Evolutionary conservation across 2,329 filamentous ascomycete species (phyloP).

Genomic region (Metarhizium sp.): DNA sequence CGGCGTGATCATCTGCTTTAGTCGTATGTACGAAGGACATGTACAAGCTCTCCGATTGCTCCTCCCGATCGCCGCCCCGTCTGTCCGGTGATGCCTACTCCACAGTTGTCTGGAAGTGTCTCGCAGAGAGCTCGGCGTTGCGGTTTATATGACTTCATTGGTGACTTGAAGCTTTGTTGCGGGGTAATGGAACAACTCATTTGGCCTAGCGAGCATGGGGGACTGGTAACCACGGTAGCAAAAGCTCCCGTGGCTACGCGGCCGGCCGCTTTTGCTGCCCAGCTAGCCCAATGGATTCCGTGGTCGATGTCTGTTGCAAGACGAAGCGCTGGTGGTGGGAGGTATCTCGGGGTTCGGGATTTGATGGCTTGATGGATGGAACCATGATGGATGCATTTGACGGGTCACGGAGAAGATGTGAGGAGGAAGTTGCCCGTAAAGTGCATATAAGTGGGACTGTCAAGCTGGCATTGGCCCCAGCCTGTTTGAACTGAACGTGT

Average conservation of each 20-base stretch:
- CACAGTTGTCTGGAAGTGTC: constrained; percentile 1
- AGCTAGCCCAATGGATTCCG: not conserved
- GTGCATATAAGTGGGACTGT: not conserved
- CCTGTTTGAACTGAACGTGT: not conserved
- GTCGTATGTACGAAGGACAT: not conserved
- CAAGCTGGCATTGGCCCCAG: not conserved
- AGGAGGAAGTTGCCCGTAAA: too few relatives aligned
- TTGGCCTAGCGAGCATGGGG: not conserved
- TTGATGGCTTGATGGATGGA: not conserved
- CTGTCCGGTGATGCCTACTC: constrained; percentile 2
- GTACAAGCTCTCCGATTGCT: not conserved
- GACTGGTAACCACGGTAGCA: not conserved
- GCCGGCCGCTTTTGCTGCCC: not conserved
- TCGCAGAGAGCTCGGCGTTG: constrained; percentile 8
- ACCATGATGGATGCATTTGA: not conserved
- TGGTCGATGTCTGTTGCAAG: not conserved
- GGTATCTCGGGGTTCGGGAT: constrained; percentile 12
- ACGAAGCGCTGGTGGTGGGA: not conserved
- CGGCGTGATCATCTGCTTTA: not conserved
- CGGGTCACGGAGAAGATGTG: too few relatives aligned
- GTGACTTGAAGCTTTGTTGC: not conserved
- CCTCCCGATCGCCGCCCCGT: not conserved
- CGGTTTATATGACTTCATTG: not conserved
- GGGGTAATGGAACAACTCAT: not conserved
- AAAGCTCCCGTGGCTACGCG: not conserved